Conservation (phyloP, 75 land plant species). For the Gnetum montanum region DNA sequence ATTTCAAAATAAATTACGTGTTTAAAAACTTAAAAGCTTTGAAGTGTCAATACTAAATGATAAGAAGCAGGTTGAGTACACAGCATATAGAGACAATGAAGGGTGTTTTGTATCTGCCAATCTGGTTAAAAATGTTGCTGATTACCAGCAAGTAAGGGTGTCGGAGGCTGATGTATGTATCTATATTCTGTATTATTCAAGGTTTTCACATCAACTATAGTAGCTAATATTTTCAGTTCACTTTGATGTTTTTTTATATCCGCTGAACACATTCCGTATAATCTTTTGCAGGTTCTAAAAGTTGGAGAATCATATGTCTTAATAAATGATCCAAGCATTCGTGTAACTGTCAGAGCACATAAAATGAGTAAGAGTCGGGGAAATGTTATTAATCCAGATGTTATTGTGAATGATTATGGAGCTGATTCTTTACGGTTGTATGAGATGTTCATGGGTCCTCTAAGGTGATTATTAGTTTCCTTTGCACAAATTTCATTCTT, state of each 20-base stretch:
- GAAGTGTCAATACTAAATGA: not conserved
- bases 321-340: slow-evolving; percentile 51
- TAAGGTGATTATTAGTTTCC: slow-evolving; percentile 36
- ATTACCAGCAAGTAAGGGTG: slow-evolving; percentile 40
- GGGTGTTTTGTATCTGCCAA: slow-evolving; percentile 71
- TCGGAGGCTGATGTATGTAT: slow-evolving; percentile 48
- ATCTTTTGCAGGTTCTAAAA: slow-evolving; percentile 54
- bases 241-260: too few relatives aligned
- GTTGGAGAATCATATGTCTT: slow-evolving; percentile 69
- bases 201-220: not conserved
- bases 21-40: not conserved
- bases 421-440: slow-evolving; percentile 93
- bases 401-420: slow-evolving; percentile 85
- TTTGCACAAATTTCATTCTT: not conserved
- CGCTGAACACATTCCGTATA: too few relatives aligned
- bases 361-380: slow-evolving; percentile 99
- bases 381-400: slow-evolving; percentile 95
- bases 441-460: slow-evolving; percentile 99
- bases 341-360: slow-evolving; percentile 61
- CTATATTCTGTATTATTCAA: too few relatives aligned
- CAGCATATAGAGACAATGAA: slow-evolving; percentile 39
- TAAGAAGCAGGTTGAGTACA: slow-evolving; percentile 67
- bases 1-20: slow-evolving; percentile 4
- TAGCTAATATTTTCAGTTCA: not conserved
- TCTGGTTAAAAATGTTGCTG: slow-evolving; percentile 10